Evolutionary conservation across 2,329 filamentous ascomycete species (phyloP).

Genomic region (Apiospora kogelbergensis): DNA sequence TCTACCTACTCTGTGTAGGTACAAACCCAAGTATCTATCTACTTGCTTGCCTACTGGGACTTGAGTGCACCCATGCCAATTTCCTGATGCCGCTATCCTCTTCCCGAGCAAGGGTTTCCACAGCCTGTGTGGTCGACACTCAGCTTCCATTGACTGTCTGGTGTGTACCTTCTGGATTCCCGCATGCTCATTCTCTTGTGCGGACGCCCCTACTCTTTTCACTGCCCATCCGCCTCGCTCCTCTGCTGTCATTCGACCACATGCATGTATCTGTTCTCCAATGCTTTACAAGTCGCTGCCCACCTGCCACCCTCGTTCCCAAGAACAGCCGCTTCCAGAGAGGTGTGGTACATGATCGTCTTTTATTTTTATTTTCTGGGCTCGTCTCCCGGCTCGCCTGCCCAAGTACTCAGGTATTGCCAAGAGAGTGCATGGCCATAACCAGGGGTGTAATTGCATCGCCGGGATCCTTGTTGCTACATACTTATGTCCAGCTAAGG

Average conservation of each 20-base stretch:
- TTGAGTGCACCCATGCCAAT: constrained; percentile 1
- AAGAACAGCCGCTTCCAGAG: not conserved
- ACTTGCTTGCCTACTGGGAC: not conserved
- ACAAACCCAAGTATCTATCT: not conserved
- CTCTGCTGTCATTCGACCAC: not conserved
- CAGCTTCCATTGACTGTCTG: not conserved
- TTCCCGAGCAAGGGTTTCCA: constrained; percentile 5
- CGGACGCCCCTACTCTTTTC: not conserved
- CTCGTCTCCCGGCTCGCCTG: not conserved
- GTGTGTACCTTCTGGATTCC: not conserved
- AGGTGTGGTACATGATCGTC: constrained; percentile 2
- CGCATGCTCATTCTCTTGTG: not conserved
- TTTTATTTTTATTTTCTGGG: not conserved
- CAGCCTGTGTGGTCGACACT: not conserved
- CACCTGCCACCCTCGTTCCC: not conserved
- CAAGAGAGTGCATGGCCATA: not conserved
- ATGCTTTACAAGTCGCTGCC: not conserved
- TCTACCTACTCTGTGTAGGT: not conserved
- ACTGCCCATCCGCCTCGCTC: not conserved
- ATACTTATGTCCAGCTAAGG: not conserved
- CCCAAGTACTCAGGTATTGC: not conserved
- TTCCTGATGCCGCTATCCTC: constrained; percentile 4
- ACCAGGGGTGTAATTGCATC: constrained; percentile 4
- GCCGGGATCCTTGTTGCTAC: constrained; percentile 8
- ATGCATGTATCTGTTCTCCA: not conserved